Evolutionary conservation across 2,329 filamentous ascomycete genomes (phyloP), one percentile per base, ranked within the genome.

Genomic region (Gaeumannomyces sp.): DNA sequence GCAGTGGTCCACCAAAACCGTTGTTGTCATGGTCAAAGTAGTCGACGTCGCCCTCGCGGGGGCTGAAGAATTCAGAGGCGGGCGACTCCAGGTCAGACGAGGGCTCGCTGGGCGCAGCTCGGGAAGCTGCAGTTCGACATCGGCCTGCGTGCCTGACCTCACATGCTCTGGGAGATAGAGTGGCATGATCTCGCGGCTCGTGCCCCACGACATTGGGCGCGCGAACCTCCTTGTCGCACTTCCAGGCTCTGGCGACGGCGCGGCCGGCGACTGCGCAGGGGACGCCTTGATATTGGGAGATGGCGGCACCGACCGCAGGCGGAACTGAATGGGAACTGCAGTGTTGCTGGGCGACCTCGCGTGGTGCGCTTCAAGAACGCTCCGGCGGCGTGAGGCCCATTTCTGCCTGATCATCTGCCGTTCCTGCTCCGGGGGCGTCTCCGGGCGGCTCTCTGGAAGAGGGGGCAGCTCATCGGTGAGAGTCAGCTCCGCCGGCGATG

Each of bases 161-260:
- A 78, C 79, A 68, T 79, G 87, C 74, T 96, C 91, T 8, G 96
- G 85, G 28, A 97, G 86, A 75, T 91, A 94, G 11, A 97, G 78
- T 0, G 93, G 93, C 69, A 90, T 88, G 71, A 93, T 89, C 72
- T 95, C 92, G 64, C 84, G 84, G 25, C 82, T 83, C 68, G 77
- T 85, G 59, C 87, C 85, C 85, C 85, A 88, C 0, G 85, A 88
- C 16, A 78, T 85, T 16, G 85, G 85, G 6, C 86, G 80, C 28
- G 79, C 71, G 58, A 76, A 72, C 62, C 76, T 74, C 69, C 77
- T 80, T 19, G 70, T 69, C 19, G 74, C 68, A 38, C 72, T 73
- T 64, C 68, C 71, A 33, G 33, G 57, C 58, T 50, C 62, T 38
- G 59, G 62, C 28, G 22, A 60, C 28, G 53, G 61, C 2, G 61